These are phyloP conservation scores for Pichia heedii DNA, from an alignment of 805 yeast genomes.

Conservation along the genomic window DNA sequence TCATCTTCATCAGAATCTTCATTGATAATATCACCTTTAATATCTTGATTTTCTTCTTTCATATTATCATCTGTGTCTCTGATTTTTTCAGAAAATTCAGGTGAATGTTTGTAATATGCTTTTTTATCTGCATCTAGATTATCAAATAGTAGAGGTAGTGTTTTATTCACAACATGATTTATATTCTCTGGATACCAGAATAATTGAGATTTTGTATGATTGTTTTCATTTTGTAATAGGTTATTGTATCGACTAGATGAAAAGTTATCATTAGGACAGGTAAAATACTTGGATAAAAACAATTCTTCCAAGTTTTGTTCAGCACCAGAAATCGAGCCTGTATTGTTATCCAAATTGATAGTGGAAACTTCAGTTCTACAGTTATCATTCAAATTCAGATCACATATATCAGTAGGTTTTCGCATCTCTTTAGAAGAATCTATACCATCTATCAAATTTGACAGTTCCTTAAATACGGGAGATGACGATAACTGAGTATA, in stretches of 20 bases:
- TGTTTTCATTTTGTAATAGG: neutral
- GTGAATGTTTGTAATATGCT: slow-evolving; percentile 1
- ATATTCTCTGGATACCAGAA: slow-evolving; percentile 6
- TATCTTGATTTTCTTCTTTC: neutral
- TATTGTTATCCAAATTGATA: too few species aligned
- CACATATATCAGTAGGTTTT: slow-evolving; percentile 11
- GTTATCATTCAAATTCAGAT: neutral
- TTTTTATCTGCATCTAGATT: slow-evolving; percentile 1
- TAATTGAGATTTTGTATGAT: neutral
- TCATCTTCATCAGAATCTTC: neutral
- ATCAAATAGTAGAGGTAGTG: slow-evolving; percentile 1
- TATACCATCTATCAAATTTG: slow-evolving; percentile 9
- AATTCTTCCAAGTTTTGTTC: neutral
- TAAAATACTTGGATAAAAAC: neutral
- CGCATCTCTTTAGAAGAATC: slow-evolving; percentile 19
- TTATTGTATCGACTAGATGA: neutral
- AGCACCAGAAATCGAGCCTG: neutral
- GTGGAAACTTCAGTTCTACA: too few species aligned
- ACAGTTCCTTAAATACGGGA: slow-evolving; percentile 25
- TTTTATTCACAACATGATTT: slow-evolving; percentile 1
- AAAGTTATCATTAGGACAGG: neutral
- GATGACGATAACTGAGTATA: slow-evolving; percentile 41
- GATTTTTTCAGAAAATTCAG: neutral
- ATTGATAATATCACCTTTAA: too few species aligned
- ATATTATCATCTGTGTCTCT: neutral